Base-by-base conservation (phyloP, 305 asterid species). In the Solanum hybrid region DNA sequence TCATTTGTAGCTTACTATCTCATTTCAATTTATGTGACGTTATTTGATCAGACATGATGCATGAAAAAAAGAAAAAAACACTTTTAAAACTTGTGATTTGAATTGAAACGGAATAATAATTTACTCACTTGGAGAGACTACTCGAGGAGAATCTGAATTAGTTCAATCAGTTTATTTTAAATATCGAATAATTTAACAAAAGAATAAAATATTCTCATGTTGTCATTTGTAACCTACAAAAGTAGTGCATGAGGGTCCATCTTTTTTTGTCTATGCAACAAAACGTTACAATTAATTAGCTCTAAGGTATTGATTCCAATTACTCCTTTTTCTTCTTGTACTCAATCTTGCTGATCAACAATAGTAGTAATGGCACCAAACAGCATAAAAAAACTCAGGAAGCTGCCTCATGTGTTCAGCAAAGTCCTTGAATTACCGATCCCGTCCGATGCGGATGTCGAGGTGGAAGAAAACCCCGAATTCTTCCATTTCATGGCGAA, bases 391-490 rank as follows among this genome's bases (percentile, higher is more conserved):
- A 94, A 91, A 91, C 98, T 96, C 79, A 85, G 94, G 89, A 92
- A 92, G 89, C 88, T 96, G 77, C 98, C 98, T 73, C 97, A 96
- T 32, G 93, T 96, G 31, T 96, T 95, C 64, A 88, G 94, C 91
- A 95, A 93, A 86, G 97, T 96, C 78, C 89, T 96, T 26, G 95
- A 96, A 81, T 85, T 96, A 89, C 98, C 98, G 35, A 92, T 95
- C 90, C 22, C 89, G 42, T 94, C 96, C 2, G 96, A 95, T 20
- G 93, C 94, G 7, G 95, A 94, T 5, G 97, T 95, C 31, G 89
- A 64, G 38, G 92, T 96, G 16, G 93, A 94, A 88, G 98, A 95
- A 90, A 90, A 87, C 20, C 91, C 90, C 2, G 93, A 93, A 32
- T 90, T 34, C 90, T 92, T 95, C 89, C 93, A 93, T 0, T 96